phyloP scores from a whole-genome alignment of 768 basidiomycete species.

The Aureoboletus auriporus region DNA sequence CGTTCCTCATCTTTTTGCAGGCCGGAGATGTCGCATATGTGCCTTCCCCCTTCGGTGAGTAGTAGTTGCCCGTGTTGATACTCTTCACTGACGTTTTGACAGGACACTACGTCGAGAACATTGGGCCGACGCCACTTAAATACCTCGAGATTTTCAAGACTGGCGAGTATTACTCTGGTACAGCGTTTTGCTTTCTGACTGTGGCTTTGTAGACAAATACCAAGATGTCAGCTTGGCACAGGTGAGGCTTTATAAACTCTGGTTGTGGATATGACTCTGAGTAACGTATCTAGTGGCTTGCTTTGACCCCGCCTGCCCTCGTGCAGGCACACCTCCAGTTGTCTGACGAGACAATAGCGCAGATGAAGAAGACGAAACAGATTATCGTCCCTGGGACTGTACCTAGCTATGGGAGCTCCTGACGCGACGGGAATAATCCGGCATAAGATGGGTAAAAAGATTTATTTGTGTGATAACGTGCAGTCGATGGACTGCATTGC shows the following conservation, averaged over 20 bases:
- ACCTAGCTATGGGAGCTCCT: neutral
- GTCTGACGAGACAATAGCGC: constrained; percentile 32
- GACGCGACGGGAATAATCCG: too few relatives aligned
- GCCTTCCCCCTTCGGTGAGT: constrained; percentile 11
- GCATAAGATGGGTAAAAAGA: too few relatives aligned
- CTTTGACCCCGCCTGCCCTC: constrained; percentile 42
- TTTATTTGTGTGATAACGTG: neutral
- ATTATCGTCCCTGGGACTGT: constrained; percentile 30
- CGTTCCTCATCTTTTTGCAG: neutral
- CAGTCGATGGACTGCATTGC: too few relatives aligned
- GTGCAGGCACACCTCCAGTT: constrained; percentile 44
- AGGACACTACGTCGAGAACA: constrained; percentile 56
- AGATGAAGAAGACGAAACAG: constrained; percentile 38
- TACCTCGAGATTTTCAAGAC: constrained; percentile 49
- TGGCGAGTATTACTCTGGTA: constrained; percentile 15
- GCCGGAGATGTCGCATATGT: constrained; percentile 22
- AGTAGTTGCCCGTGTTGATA: neutral
- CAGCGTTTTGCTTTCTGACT: neutral
- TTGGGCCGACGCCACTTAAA: constrained; percentile 44
- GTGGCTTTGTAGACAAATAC: constrained; percentile 14
- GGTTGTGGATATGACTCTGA: too few relatives aligned
- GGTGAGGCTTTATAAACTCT: constrained; percentile 22
- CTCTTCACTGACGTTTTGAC: neutral
- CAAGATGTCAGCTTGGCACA: constrained; percentile 43
- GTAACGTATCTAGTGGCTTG: constrained; percentile 34